phyloP scores from a whole-genome alignment of 2,329 filamentous ascomycete species.

The Claviceps purpurea region DNA sequence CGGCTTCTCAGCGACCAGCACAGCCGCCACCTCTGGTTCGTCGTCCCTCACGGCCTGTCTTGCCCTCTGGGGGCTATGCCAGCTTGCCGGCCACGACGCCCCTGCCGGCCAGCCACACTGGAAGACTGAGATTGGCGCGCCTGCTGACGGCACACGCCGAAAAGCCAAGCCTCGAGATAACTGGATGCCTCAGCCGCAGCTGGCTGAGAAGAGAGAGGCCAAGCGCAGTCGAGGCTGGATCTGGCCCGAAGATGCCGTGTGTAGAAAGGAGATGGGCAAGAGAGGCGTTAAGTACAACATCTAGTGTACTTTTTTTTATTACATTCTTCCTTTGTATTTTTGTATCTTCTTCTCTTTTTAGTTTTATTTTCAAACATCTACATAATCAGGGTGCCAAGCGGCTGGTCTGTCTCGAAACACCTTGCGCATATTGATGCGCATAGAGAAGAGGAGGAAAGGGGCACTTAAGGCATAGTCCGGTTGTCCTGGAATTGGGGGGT shows the following conservation, averaged over 20 bases:
- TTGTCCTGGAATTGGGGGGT: neutral
- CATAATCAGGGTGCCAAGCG: neutral
- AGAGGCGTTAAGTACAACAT: conserved; percentile 43
- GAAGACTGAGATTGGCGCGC: conserved; percentile 60
- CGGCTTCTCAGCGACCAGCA: conserved; percentile 20
- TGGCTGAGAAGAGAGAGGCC: conserved; percentile 62
- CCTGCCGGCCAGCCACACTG: conserved; percentile 45
- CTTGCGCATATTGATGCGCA: neutral
- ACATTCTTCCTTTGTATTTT: neutral
- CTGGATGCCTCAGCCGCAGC: conserved; percentile 64
- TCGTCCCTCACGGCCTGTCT: conserved; percentile 54
- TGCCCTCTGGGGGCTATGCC: conserved; percentile 66
- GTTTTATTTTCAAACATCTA: neutral
- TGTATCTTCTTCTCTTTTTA: neutral
- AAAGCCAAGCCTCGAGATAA: conserved; percentile 56
- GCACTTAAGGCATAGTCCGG: neutral
- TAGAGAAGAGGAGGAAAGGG: neutral
- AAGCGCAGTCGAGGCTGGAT: conserved; percentile 65
- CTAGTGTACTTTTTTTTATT: neutral
- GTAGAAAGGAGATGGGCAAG: conserved; percentile 58
- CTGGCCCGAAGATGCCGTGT: conserved; percentile 59
- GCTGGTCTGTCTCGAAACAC: neutral
- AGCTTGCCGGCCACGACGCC: conserved; percentile 48
- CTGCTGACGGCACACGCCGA: conserved; percentile 56
- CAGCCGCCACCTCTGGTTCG: conserved; percentile 18